Base-by-base conservation (phyloP, 352 stramenopile genomes). In the Phytophthora meadii region DNA sequence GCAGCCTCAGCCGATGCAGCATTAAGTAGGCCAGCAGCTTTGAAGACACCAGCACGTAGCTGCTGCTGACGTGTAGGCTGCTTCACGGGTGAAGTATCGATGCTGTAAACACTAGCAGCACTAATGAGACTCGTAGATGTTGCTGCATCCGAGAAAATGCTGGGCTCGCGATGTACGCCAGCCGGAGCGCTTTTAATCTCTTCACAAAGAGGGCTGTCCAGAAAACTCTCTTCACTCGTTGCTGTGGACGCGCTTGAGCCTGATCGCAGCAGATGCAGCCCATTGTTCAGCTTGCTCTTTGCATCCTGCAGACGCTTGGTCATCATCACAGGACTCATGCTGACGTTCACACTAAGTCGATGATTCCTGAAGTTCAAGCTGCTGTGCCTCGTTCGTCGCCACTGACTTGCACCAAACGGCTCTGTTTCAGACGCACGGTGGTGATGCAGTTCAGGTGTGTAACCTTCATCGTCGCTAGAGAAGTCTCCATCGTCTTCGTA, bases 381-480 rank as follows among this genome's bases (percentile, higher is more conserved):
- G 3, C 45, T 70, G 17, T 72, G 60, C 15, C 72, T 73, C 52
- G 65, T 57, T 63, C 53, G 70, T 55, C 61, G 73, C 61, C 72
- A 65, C 14, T 63, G 61, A 49, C 46, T 65, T 5, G 50, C 61
- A 53, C 61, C 54, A 12, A 62, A 9, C 6, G 65, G 30, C 24
- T 67, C 55, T 6, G 51, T 56, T 46, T 73, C 47, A 36, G 51
- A 70, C 15, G 40, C 52, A 8, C 50, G 54, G 30, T 37, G 61
- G 24, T 37, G 49, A 65, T 69, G 68, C 24, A 65, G 40, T 65
- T 66, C 69, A 32, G 59, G 70, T 39, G 56, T 70, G 54, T 79
- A 89, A 32, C 74, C 80, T 44, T 84, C 76, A 42, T 88, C 76
- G 25, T 89, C 80, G 54, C 80, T 87, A 3, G 82, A 90, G 36